Percentiles rank a stretch among this genome's conserved stretches.
phyloP scores from a whole-genome alignment of 768 basidiomycete species.

The Boletus rubroflammeus region DNA sequence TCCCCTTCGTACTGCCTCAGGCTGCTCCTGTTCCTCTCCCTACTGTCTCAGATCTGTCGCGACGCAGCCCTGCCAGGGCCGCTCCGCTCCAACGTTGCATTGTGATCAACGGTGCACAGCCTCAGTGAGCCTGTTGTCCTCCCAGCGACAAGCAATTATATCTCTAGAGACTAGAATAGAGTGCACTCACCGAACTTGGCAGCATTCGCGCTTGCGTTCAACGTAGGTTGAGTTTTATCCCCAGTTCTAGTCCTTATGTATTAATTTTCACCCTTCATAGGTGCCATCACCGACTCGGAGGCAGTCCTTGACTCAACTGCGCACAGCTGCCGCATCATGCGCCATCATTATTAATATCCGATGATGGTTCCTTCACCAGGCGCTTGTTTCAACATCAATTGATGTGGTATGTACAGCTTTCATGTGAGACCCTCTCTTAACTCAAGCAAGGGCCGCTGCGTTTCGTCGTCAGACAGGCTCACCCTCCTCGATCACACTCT shows the following conservation, averaged over 20 bases:
- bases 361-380: constrained; percentile 2
- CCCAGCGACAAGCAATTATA: too few relatives aligned
- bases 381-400: too few relatives aligned
- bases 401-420: constrained; percentile 8
- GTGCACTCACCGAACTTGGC: not conserved
- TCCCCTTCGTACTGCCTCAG: too few relatives aligned
- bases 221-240: not conserved
- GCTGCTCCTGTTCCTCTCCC: too few relatives aligned
- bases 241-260: not conserved
- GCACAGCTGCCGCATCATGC: not conserved
- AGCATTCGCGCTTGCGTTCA: not conserved
- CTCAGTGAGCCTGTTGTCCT: too few relatives aligned
- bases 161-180: not conserved
- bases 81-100: too few relatives aligned
- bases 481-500: too few relatives aligned
- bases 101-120: not conserved
- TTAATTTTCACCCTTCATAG: not conserved
- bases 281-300: too few relatives aligned
- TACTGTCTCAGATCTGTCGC: too few relatives aligned
- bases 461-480: too few relatives aligned
- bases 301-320: constrained; percentile 1
- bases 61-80: too few relatives aligned
- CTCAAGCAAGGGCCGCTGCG: too few relatives aligned
- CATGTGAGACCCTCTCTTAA: not conserved
- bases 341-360: not conserved